These are phyloP conservation scores for Vanderwaltozyma yarrowii DNA, from an alignment of 805 yeast genomes.

Conservation along the genomic window DNA sequence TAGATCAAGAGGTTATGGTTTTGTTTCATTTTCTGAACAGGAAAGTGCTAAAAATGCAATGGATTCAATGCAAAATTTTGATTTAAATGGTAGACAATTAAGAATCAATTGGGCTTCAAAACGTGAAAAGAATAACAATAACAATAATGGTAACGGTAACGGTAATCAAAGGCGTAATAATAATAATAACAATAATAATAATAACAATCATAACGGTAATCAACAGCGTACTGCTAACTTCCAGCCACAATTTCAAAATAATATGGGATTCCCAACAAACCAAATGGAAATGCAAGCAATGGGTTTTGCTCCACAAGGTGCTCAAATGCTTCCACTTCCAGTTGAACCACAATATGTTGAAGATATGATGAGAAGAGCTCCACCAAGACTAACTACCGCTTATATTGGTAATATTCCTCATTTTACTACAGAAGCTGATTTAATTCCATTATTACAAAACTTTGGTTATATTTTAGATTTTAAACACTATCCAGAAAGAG, in stretches of 20 bases:
- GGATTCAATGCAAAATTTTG: constrained; percentile 60
- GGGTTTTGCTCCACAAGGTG: constrained; percentile 7
- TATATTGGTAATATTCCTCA: constrained; percentile 81
- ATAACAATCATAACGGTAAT: too few species aligned
- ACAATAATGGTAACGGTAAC: neutral
- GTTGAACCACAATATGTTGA: constrained; percentile 52
- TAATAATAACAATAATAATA: too few species aligned
- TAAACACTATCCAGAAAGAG: constrained; percentile 66
- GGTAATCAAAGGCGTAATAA: neutral
- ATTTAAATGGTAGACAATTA: constrained; percentile 63
- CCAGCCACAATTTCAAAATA: constrained; percentile 1
- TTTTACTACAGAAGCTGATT: constrained; percentile 58
- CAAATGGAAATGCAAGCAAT: constrained; percentile 15
- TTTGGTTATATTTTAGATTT: constrained; percentile 79
- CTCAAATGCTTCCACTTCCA: constrained; percentile 23
- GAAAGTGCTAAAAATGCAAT: constrained; percentile 67
- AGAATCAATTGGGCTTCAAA: constrained; percentile 86
- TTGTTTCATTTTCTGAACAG: constrained; percentile 60
- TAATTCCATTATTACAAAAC: constrained; percentile 61
- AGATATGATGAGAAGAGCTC: constrained; percentile 62
- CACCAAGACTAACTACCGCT: constrained; percentile 58
- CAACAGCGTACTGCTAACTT: neutral
- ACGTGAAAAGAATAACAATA: constrained; percentile 34
- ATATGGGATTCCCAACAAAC: constrained; percentile 12
- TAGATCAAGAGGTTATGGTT: constrained; percentile 85